Percentiles rank a stretch among this genome's conserved stretches.
phyloP scores from a whole-genome alignment of 1,284 basidiomycete species.

The Puccinia hordei region DNA sequence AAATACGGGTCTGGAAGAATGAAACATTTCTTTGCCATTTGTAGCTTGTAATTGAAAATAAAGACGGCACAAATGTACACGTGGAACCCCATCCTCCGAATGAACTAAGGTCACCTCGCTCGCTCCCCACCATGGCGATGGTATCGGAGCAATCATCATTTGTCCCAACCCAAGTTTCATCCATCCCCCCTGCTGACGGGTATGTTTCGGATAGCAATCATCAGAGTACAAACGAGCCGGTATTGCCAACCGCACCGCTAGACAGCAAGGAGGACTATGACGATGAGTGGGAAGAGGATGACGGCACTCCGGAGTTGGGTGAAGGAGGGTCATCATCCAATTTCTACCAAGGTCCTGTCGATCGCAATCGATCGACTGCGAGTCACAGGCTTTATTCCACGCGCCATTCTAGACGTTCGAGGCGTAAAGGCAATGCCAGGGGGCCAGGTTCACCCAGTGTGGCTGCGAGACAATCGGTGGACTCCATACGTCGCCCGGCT shows the following conservation, averaged over 20 bases:
- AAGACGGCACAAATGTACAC: slow-evolving; percentile 25
- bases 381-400: not conserved
- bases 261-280: slow-evolving; percentile 10
- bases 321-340: not conserved
- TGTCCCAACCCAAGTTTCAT: not conserved
- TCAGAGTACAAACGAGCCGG: not conserved
- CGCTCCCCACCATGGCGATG: not conserved
- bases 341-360: slow-evolving; percentile 1
- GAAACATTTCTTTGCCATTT: not conserved
- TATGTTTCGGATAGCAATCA: not conserved
- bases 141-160: not conserved
- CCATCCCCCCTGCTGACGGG: not conserved
- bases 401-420: slow-evolving; percentile 19
- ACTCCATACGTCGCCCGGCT: not conserved
- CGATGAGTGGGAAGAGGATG: slow-evolving; percentile 43
- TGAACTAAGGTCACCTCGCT: slow-evolving; percentile 23
- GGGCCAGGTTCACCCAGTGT: not conserved
- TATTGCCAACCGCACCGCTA: not conserved
- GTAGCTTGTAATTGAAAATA: slow-evolving; percentile 39
- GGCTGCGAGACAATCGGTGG: not conserved
- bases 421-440: not conserved
- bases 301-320: not conserved
- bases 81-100: not conserved
- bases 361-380: slow-evolving; percentile 4
- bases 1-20: not conserved